A percentile compares a stretch with the other conserved stretches of the same genome.
Evolutionary conservation across 169 alveolate species (phyloP).

Genomic region (Eimeria acervulina): DNA sequence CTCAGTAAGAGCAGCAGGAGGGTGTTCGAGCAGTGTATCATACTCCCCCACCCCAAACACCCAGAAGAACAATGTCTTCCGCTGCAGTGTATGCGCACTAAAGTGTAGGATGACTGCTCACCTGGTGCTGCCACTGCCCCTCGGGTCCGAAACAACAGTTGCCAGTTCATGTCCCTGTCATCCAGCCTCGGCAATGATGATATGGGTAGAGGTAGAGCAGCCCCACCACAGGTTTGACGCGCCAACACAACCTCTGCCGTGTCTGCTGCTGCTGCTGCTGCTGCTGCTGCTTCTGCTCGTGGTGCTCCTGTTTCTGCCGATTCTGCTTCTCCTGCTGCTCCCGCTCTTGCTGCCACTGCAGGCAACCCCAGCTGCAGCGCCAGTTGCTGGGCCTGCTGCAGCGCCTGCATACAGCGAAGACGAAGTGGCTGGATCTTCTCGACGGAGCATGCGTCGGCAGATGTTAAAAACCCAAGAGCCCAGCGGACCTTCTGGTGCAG

Average conservation of each 20-base stretch:
- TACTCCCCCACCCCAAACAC: not conserved
- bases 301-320: not conserved
- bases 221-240: not conserved
- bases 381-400: conserved; percentile 57
- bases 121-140: not conserved
- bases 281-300: not conserved
- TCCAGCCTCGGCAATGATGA: not conserved
- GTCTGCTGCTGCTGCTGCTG: not conserved
- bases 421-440: conserved; percentile 18
- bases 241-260: not conserved
- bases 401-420: conserved; percentile 16
- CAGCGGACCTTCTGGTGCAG: conserved; percentile 17
- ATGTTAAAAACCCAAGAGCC: not conserved
- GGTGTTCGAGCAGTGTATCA: not conserved
- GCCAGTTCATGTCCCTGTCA: not conserved
- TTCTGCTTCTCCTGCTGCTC: not conserved
- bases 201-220: not conserved
- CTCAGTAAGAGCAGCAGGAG: not conserved
- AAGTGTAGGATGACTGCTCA: not conserved
- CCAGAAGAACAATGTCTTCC: not conserved
- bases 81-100: not conserved
- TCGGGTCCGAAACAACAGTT: conserved; percentile 1
- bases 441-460: not conserved
- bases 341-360: not conserved
- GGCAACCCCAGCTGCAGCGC: not conserved